A percentile compares a stretch with the other conserved stretches of the same genome.
phyloP scores from a whole-genome alignment of 2,329 filamentous ascomycete species.

The Colletotrichum cordylinicola region DNA sequence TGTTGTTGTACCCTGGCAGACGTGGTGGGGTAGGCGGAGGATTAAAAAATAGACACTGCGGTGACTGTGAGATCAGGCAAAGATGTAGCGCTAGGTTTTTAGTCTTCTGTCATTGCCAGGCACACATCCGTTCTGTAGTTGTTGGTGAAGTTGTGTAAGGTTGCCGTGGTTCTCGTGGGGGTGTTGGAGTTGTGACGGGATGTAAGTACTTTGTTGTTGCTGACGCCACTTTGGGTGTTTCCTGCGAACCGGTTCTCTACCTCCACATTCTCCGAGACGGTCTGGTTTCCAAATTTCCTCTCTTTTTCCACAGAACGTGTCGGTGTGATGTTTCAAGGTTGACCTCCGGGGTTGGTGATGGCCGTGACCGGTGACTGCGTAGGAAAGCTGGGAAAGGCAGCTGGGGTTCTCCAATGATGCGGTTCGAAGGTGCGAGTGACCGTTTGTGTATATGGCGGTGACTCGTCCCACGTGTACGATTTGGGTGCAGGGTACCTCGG shows the following conservation, averaged over 20 bases:
- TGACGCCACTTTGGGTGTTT: conserved; percentile 3
- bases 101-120: conserved; percentile 12
- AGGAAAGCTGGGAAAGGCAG: background rate
- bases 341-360: background rate
- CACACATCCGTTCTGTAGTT: background rate
- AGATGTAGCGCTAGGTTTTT: background rate
- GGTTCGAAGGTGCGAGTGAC: background rate
- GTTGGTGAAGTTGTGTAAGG: conserved; percentile 10
- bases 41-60: background rate
- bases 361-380: background rate
- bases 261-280: conserved; percentile 1
- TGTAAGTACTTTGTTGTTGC: conserved; percentile 4
- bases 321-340: background rate
- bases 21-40: conserved; percentile 1
- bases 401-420: conserved; percentile 2
- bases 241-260: background rate
- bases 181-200: background rate
- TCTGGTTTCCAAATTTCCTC: background rate
- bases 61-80: background rate
- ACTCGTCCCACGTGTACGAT: conserved; percentile 22
- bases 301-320: background rate
- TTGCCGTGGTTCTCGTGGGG: background rate
- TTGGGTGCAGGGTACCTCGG: conserved; percentile 12
- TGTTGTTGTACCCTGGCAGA: background rate
- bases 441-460: conserved; percentile 14